These are phyloP conservation scores for Nakaseomyces delphensis DNA, from an alignment of 1,139 yeast species.

Conservation along the genomic window DNA sequence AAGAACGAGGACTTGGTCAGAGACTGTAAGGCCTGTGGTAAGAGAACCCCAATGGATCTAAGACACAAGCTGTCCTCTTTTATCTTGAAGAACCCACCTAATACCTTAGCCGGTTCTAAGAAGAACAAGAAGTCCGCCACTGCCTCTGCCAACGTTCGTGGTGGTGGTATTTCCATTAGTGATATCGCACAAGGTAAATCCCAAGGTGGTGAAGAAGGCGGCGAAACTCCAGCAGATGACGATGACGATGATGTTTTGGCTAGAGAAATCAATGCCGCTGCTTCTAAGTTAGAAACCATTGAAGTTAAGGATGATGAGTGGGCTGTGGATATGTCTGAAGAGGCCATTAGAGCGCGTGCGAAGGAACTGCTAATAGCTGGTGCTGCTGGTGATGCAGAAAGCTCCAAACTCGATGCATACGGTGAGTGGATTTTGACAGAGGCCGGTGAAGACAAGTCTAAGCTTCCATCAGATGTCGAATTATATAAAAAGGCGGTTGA, in stretches of 20 bases:
- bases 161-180: constrained; percentile 74
- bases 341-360: constrained; percentile 92
- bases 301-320: constrained; percentile 83
- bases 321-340: constrained; percentile 97
- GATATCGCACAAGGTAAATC: constrained; percentile 62
- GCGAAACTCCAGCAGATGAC: constrained; percentile 32
- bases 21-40: constrained; percentile 99
- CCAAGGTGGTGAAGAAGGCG: constrained; percentile 30
- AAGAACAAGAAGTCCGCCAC: constrained; percentile 75
- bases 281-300: constrained; percentile 51
- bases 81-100: constrained; percentile 90
- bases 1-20: constrained; percentile 71
- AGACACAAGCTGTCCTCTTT: constrained; percentile 80
- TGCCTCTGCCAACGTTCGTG: constrained; percentile 84
- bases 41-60: constrained; percentile 73
- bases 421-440: constrained; percentile 79
- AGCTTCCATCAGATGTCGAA: constrained; percentile 75
- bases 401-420: constrained; percentile 51
- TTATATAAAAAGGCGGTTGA: constrained; percentile 84
- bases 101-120: constrained; percentile 41
- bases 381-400: constrained; percentile 36
- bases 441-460: constrained; percentile 44
- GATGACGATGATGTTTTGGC: constrained; percentile 73
- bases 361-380: constrained; percentile 61
- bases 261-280: constrained; percentile 76